These are phyloP conservation scores for Radiomyces spectabilis DNA, from an alignment of 192 early-diverging fungal species.

Conservation along the genomic window DNA sequence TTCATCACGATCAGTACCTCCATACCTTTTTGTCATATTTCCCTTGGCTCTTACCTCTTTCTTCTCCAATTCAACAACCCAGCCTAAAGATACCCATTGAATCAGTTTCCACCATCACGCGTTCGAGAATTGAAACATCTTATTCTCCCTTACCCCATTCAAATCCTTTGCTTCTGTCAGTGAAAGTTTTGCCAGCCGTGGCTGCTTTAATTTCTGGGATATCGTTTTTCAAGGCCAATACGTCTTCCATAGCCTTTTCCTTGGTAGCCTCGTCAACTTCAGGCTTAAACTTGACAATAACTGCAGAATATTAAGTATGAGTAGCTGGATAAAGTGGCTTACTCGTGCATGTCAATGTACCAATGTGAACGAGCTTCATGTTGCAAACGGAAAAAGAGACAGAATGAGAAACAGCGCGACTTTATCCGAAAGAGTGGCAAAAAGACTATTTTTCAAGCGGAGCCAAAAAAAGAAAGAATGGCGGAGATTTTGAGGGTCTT, in stretches of 20 bases:
- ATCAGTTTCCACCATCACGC: not conserved
- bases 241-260: conserved; percentile 6
- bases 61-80: conserved; percentile 23
- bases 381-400: not conserved
- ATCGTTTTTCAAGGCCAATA: conserved; percentile 14
- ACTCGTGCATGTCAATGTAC: not conserved
- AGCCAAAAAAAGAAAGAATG: conserved; percentile 1
- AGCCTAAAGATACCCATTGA: no score
- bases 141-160: conserved; percentile 9
- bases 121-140: not conserved
- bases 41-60: conserved; percentile 18
- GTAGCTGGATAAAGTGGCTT: not conserved
- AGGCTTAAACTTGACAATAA: conserved; percentile 25
- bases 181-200: conserved; percentile 23
- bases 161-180: conserved; percentile 22
- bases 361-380: conserved; percentile 16
- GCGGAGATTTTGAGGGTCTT: not conserved
- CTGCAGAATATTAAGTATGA: not conserved
- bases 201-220: conserved; percentile 16
- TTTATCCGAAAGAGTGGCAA: no score
- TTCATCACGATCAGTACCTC: not conserved
- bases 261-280: conserved; percentile 8
- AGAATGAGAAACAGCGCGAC: not conserved
- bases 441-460: no score
- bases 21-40: not conserved